phyloP scores from a whole-genome alignment of 1,284 basidiomycete genomes.

The Ceratorhiza oryzae-sativae region DNA sequence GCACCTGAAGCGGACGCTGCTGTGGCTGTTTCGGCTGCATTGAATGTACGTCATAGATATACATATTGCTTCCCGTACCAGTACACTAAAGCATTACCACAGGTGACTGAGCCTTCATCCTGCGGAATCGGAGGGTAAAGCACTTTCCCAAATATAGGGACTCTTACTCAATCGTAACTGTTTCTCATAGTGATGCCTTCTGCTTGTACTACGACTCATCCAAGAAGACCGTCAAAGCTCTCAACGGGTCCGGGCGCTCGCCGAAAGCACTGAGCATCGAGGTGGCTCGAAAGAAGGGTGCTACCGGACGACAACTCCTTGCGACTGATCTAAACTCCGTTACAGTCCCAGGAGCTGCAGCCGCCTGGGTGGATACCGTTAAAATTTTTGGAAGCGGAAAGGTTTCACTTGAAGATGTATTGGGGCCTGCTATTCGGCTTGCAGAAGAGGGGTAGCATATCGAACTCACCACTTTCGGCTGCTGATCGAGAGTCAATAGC shows the following conservation, averaged over 20 bases:
- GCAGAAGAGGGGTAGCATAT: slow-evolving; percentile 79
- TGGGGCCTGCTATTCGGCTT: slow-evolving; percentile 84
- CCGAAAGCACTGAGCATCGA: slow-evolving; percentile 83
- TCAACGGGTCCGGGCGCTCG: slow-evolving; percentile 88
- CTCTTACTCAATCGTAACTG: slow-evolving; percentile 1
- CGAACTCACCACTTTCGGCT: neutral
- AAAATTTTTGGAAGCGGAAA: slow-evolving; percentile 85
- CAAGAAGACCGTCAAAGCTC: slow-evolving; percentile 77
- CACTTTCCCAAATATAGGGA: slow-evolving; percentile 45
- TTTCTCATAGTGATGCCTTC: slow-evolving; percentile 75
- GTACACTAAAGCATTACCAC: neutral
- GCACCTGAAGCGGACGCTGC: slow-evolving; percentile 67
- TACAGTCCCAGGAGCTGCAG: slow-evolving; percentile 94
- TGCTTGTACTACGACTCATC: slow-evolving; percentile 90
- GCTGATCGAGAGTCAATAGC: slow-evolving; percentile 51
- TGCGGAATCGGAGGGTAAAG: slow-evolving; percentile 82
- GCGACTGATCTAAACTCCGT: slow-evolving; percentile 82
- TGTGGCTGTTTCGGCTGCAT: slow-evolving; percentile 82
- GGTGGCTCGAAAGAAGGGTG: slow-evolving; percentile 71
- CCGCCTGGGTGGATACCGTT: slow-evolving; percentile 92
- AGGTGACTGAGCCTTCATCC: slow-evolving; percentile 56
- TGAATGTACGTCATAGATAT: slow-evolving; percentile 60
- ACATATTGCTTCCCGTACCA: neutral
- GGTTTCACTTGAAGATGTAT: slow-evolving; percentile 78
- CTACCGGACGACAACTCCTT: slow-evolving; percentile 73